A percentile compares a stretch with the other conserved stretches of the same genome.
Evolutionary conservation across 129 eudicot genomes (phyloP).

Genomic region (Calendula officinalis): DNA sequence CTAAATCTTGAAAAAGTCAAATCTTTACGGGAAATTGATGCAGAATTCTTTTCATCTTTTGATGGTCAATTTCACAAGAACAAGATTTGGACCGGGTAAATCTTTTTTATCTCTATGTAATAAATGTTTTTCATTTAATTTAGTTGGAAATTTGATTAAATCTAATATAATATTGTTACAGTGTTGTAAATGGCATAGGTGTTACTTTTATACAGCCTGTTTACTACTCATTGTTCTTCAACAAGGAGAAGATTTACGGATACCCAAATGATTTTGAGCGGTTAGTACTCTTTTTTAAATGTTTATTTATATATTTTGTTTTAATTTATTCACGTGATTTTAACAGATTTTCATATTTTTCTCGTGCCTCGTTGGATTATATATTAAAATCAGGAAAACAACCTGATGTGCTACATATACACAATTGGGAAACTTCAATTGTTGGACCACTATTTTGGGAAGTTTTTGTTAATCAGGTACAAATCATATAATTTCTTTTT

Average conservation of each 20-base stretch:
- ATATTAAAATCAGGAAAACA: conserved; percentile 64
- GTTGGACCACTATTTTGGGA: conserved; percentile 76
- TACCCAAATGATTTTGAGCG: conserved; percentile 66
- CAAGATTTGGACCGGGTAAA: conserved; percentile 72
- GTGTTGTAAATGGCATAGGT: conserved; percentile 70
- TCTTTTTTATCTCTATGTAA: conserved; percentile 3
- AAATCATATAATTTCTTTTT: conserved; percentile 2
- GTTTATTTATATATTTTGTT: conserved; percentile 7
- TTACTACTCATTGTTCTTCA: conserved; percentile 56
- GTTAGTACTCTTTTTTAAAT: conserved; percentile 31
- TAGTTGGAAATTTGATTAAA: not conserved
- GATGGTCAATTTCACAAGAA: conserved; percentile 63
- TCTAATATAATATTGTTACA: conserved; percentile 31
- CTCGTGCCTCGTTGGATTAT: conserved; percentile 75
- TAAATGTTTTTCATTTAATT: not conserved
- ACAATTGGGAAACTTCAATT: conserved; percentile 74
- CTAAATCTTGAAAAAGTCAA: conserved; percentile 53
- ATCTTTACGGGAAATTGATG: conserved; percentile 55
- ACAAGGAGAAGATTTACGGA: conserved; percentile 55
- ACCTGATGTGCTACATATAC: conserved; percentile 65
- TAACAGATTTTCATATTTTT: conserved; percentile 67
- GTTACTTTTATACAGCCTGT: conserved; percentile 69
- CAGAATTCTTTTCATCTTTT: conserved; percentile 53
- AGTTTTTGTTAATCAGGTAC: conserved; percentile 67
- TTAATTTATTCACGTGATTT: conserved; percentile 19